Conservation (phyloP, 805 yeast species). For the Kluyveromyces nonfermentans region DNA sequence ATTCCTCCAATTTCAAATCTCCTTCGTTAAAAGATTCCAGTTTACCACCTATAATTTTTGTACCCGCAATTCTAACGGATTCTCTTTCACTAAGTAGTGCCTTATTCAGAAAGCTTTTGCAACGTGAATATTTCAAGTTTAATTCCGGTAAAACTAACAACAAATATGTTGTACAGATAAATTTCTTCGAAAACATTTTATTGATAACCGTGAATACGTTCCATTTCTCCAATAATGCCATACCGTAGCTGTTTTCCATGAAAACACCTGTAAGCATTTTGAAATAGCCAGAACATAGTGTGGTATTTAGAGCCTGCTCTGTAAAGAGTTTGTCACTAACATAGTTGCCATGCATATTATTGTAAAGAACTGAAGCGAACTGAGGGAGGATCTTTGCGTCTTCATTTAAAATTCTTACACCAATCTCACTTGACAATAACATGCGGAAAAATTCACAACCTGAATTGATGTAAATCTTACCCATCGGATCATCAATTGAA, state of each 20-base stretch:
- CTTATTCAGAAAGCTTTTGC: slow-evolving; percentile 56
- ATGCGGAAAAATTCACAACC: slow-evolving; percentile 71
- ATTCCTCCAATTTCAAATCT: slow-evolving; percentile 6
- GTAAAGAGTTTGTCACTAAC: slow-evolving; percentile 62
- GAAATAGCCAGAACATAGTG: slow-evolving; percentile 70
- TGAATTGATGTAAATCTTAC: slow-evolving; percentile 51
- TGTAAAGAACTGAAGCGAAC: slow-evolving; percentile 70
- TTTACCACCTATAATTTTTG: slow-evolving; percentile 37
- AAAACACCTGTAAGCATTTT: slow-evolving; percentile 61
- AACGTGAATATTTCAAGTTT: slow-evolving; percentile 52
- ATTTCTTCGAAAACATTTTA: slow-evolving; percentile 50
- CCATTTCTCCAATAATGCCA: slow-evolving; percentile 67
- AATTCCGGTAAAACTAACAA: slow-evolving; percentile 50
- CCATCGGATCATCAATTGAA: slow-evolving; percentile 37
- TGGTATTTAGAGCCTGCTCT: slow-evolving; percentile 44
- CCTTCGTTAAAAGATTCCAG: slow-evolving; percentile 11
- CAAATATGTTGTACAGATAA: slow-evolving; percentile 46
- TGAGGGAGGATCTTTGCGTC: slow-evolving; percentile 74
- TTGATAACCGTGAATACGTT: slow-evolving; percentile 73
- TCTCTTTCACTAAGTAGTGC: slow-evolving; percentile 48
- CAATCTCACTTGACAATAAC: slow-evolving; percentile 52
- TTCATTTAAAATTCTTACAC: slow-evolving; percentile 53
- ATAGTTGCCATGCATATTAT: slow-evolving; percentile 27
- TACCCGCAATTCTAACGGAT: slow-evolving; percentile 46
- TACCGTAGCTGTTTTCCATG: slow-evolving; percentile 50